Evolutionary conservation across 2,329 filamentous ascomycete genomes (phyloP).

Genomic region (Penicillium aurantiogriseum): DNA sequence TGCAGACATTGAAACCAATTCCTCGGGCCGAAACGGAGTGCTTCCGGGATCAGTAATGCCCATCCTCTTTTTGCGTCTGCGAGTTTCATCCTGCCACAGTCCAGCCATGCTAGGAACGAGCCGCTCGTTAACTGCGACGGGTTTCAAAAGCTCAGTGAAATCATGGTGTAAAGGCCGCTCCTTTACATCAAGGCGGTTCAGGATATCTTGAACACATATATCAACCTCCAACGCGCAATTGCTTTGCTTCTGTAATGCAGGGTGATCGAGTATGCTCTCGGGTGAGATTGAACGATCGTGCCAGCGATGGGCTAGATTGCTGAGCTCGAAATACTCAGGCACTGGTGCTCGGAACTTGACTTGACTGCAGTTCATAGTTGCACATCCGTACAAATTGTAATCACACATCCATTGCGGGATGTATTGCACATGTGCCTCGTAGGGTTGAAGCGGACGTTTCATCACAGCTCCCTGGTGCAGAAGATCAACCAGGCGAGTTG

Average conservation of each 20-base stretch:
- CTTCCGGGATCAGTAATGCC: constrained; percentile 62
- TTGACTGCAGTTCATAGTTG: constrained; percentile 72
- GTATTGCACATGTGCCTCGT: constrained; percentile 91
- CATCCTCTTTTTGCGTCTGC: constrained; percentile 71
- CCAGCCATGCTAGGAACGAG: constrained; percentile 92
- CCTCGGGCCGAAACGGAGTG: constrained; percentile 78
- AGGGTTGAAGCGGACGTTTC: constrained; percentile 81
- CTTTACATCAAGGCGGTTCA: constrained; percentile 74
- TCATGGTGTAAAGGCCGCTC: constrained; percentile 81
- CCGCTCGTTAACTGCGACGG: constrained; percentile 67
- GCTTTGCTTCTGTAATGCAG: constrained; percentile 70
- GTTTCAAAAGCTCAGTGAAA: constrained; percentile 70
- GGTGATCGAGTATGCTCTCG: constrained; percentile 60
- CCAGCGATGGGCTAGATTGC: constrained; percentile 67
- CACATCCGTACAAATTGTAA: constrained; percentile 94
- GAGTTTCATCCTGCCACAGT: constrained; percentile 86
- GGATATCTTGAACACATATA: constrained; percentile 80
- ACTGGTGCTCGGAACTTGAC: constrained; percentile 73
- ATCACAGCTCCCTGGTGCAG: constrained; percentile 85
- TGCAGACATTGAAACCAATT: constrained; percentile 83
- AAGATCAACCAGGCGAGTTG: constrained; percentile 83
- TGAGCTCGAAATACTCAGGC: constrained; percentile 65
- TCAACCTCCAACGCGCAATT: constrained; percentile 90
- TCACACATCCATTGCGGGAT: constrained; percentile 97
- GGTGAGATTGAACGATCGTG: constrained; percentile 69